Evolutionary conservation across 2,329 filamentous ascomycete genomes (phyloP), one percentile per base, ranked within the genome.

Genomic region (Stagonosporopsis rhizophila): DNA sequence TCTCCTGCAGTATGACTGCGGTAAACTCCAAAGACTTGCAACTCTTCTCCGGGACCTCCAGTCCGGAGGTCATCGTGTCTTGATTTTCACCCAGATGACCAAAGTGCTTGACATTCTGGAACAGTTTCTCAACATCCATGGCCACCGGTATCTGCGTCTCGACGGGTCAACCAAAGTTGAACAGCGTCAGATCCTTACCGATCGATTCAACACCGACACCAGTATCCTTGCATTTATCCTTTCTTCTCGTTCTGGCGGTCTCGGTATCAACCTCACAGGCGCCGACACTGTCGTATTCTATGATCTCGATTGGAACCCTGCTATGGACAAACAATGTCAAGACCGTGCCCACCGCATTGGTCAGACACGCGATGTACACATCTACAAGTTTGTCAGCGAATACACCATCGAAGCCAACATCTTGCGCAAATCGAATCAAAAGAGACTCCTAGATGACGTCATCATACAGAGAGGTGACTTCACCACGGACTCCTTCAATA

Each of bases 71-170:
- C 95, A 98, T 70, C 91, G 96, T 7, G 95, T 92, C 9, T 82
- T 99, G 46, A 99, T 99, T 73, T 99, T 99, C 77, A 98, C 96
- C 0, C 95, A 99, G 72, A 99, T 99, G 95, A 98, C 95, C 42
- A 96, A 96, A 75, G 95, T 98, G 41, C 83, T 99, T 17, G 94
- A 99, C 74, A 96, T 99, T 52, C 83, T 99, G 2, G 95, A 99
- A 75, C 92, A 95, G 66, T 99, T 99, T 72, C 85, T 99, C 65
- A 98, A 97, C 72, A 97, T 99, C 46, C 94, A 99, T 69, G 94
- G 94, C 0, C 91, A 98, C 79, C 95, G 96, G 52, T 99, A 99
- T 72, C 85, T 99, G 17, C 92, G 95, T 19, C 85, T 99, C 4
- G 95, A 99, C 72, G 95, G 95, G n/a, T 89, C 92, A 6, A 98